phyloP scores from a whole-genome alignment of 306 rosid genomes.

The Prunus dulcis region DNA sequence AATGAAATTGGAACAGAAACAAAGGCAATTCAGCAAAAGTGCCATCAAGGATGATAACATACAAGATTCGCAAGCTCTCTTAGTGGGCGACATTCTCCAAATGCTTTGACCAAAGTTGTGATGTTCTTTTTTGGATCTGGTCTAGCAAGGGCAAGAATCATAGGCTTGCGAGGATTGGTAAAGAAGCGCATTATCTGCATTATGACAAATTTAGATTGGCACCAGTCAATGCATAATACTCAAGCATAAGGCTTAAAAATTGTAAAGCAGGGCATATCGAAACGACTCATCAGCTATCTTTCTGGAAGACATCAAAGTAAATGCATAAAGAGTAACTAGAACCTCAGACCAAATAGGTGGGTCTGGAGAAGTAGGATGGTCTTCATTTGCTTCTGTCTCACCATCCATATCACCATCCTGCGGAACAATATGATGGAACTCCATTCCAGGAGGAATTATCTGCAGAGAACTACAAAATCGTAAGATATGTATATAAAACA shows the following conservation, averaged over 20 bases:
- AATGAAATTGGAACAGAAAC: slow-evolving; percentile 7
- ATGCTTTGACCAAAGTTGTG: slow-evolving; percentile 94
- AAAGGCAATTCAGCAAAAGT: slow-evolving; percentile 28
- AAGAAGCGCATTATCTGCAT: slow-evolving; percentile 96
- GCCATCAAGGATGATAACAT: slow-evolving; percentile 29
- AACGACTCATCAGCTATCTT: slow-evolving; percentile 18
- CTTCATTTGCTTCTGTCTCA: slow-evolving; percentile 77
- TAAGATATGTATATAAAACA: slow-evolving; percentile 17
- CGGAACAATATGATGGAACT: slow-evolving; percentile 92
- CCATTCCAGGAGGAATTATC: slow-evolving; percentile 98
- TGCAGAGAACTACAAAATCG: slow-evolving; percentile 34
- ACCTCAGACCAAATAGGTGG: slow-evolving; percentile 98
- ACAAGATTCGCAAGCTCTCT: slow-evolving; percentile 97
- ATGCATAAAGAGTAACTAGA: slow-evolving; percentile 30
- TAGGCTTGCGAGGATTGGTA: slow-evolving; percentile 90
- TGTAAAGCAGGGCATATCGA: slow-evolving; percentile 15
- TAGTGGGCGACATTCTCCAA: slow-evolving; percentile 97
- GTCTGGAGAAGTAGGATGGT: slow-evolving; percentile 84
- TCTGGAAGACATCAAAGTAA: slow-evolving; percentile 25
- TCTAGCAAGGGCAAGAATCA: slow-evolving; percentile 99
- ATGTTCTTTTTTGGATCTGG: slow-evolving; percentile 99
- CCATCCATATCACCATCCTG: slow-evolving; percentile 85
- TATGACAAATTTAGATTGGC: slow-evolving; percentile 21
- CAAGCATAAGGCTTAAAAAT: slow-evolving; percentile 11
- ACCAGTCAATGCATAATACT: slow-evolving; percentile 22